Percentiles rank a stretch among this genome's conserved stretches.
Conservation (phyloP, 2,329 filamentous ascomycete species). For the Neonectria sp. region DNA sequence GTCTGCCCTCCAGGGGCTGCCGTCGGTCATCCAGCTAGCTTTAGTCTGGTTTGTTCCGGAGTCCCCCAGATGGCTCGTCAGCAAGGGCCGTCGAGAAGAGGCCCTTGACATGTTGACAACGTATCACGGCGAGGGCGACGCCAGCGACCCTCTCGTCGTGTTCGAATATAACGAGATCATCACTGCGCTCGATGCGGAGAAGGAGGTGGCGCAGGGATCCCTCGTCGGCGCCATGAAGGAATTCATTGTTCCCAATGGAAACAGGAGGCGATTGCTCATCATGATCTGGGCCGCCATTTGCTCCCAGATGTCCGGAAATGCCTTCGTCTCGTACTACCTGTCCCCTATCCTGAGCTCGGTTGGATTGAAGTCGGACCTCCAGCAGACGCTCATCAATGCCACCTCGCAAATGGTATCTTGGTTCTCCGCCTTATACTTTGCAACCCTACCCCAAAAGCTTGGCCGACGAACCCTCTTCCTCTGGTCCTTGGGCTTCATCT, state of each 20-base stretch:
- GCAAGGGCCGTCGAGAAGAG: neutral
- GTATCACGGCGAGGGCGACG: constrained; percentile 26
- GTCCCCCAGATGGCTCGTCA: constrained; percentile 10
- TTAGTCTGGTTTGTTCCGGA: constrained; percentile 14
- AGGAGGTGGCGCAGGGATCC: neutral
- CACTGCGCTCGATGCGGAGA: neutral
- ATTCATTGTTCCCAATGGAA: constrained; percentile 6
- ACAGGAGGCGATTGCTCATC: constrained; percentile 9
- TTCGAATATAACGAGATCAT: constrained; percentile 23
- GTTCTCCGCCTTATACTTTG: constrained; percentile 32
- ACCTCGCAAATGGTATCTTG: constrained; percentile 35
- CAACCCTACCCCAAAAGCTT: constrained; percentile 25
- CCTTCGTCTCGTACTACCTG: constrained; percentile 57
- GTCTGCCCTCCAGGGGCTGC: neutral
- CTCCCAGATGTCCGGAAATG: constrained; percentile 44
- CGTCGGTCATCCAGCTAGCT: neutral
- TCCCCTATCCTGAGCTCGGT: constrained; percentile 49
- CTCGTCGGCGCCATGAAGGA: neutral
- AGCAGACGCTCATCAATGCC: constrained; percentile 55
- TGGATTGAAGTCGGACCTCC: constrained; percentile 50
- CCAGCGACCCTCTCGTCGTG: constrained; percentile 6
- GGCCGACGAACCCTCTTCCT: constrained; percentile 45
- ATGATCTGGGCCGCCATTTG: constrained; percentile 7
- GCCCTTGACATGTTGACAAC: constrained; percentile 10
- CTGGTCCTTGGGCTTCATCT: constrained; percentile 31